Base-by-base conservation (phyloP, 192 early-diverging fungal genomes). In the Umbelopsis sp. region DNA sequence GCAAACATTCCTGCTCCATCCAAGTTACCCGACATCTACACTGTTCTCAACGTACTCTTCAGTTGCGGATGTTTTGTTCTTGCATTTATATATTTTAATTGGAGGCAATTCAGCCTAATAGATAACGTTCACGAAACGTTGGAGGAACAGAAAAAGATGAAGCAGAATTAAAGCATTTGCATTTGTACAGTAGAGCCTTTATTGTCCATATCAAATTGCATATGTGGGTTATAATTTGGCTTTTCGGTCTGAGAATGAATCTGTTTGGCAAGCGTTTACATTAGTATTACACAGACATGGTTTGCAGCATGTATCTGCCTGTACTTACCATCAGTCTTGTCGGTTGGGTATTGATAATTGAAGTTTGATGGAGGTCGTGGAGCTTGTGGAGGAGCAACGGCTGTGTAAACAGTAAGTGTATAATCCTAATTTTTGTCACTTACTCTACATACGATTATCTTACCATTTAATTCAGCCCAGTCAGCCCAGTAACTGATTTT, bases 21-120 rank as follows among this genome's bases (percentile, higher is more conserved):
- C 22, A 76, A 80, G 21, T 85, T 91, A 65, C 97, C 97, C 2
- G 93, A 98, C 69, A 23, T 96, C 4, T 96, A 89, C 66, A 80
- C 89, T 2, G 92, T 98, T 10, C 50, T 89, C 9, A 98, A 97
- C 77, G 88, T 90, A 13, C 53, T 90, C 1, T 79, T 91, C 67
- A 87, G 88, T 48, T 86, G 89, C 33, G 85, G 77, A 22, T 78
- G 88, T 44, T 97, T 96, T 85, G 68, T 74, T 16, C 44, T 89
- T 7, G 84, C 90, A 49, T 85, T 90, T 51, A 49, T 79, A 0
- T 94, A 95, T 71, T 94, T 93, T 70, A 90, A 91, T 72, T 93
- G 91, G 78, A 82, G 89, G 23, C 84, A 86, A 50, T 80, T 85
- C 25, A 83, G 68, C 0, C 22, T 74, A 46, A 51, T 74, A 45